Evolutionary conservation across 495 filamentous ascomycete genomes (phyloP), one percentile per base, ranked within the genome.

Genomic region (Parmelia sp.): DNA sequence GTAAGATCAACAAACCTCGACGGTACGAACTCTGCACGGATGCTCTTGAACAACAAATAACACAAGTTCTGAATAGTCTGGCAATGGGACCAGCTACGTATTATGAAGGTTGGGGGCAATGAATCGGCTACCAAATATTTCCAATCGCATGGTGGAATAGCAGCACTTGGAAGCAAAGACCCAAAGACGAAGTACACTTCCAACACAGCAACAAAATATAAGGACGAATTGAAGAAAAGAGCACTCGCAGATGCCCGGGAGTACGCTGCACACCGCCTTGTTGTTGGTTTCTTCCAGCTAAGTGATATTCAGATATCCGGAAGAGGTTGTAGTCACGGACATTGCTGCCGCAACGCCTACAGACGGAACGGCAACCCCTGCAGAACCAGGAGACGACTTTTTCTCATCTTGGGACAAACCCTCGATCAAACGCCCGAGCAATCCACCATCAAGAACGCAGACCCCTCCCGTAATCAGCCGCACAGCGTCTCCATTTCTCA

Each of bases 371-470:
- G 81, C 78, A 70, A 92, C 91, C 25, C 89, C 87, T 53, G 86
- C 82, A 60, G 93, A 97, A 65, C 76, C 80, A 31, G 53, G 68
- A 23, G 91, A 89, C 12, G 93, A 97, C 74, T 98, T 97, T 82
- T 98, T 97, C 80, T 96, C 93, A 12, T 96, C 91, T 0, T 98
- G 93, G 92, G 95, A 97, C 74, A 96, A 96, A 76, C 94, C 94
- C 5, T 84, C 91, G 6, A 96, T 98, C 78, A 98, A 97, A 79
- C 89, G 92, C 63, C 95, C 92, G 12, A 96, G 90, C 69, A 94
- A 96, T 65, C 94, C 94, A 35, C 85, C 93, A 37, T 96, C 93
- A 39, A 88, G 94, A 72, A 94, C 91, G 42, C 87, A 87, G 40
- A 97, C 94, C 7, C 91, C 91, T 23, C 91, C 93, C 7, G 84